Percentiles rank a stretch among this genome's conserved stretches.
Conservation (phyloP, 139 green algal species). For the Pleodorina starrii region DNA sequence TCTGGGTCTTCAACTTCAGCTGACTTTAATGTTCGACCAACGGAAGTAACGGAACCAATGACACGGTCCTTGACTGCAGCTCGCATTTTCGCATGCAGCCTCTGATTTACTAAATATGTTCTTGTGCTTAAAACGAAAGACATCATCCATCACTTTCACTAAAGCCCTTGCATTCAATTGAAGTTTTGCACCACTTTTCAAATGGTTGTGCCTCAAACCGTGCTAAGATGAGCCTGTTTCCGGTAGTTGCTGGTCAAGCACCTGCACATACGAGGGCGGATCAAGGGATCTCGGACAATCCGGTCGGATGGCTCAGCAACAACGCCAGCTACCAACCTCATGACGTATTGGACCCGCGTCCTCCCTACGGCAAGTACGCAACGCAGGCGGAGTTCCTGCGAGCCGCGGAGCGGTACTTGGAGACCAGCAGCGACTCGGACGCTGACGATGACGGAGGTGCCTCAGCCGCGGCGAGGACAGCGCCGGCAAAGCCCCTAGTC, state of each 20-base stretch:
- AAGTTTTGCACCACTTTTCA: too few relatives aligned
- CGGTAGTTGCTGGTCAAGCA: not conserved
- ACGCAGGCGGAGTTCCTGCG: constrained; percentile 29
- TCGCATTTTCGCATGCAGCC: too few relatives aligned
- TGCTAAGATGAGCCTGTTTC: constrained; percentile 34
- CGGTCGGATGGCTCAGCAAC: constrained; percentile 23
- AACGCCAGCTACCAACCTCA: constrained; percentile 30
- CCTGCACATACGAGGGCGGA: not conserved
- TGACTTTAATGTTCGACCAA: too few relatives aligned
- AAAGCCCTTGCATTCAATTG: too few relatives aligned
- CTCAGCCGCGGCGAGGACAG: not conserved
- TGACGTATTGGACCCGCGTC: not conserved
- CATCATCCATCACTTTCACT: too few relatives aligned
- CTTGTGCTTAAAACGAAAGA: too few relatives aligned
- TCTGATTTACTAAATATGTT: too few relatives aligned
- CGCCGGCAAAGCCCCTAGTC: too few relatives aligned
- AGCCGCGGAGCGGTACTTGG: constrained; percentile 35
- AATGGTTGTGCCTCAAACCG: too few relatives aligned
- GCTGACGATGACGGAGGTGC: not conserved
- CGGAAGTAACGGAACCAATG: too few relatives aligned
- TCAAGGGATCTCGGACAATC: not conserved
- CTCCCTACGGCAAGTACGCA: not conserved
- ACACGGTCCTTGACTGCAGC: too few relatives aligned
- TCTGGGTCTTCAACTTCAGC: too few relatives aligned
- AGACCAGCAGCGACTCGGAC: constrained; percentile 39